Conservation (phyloP, 2,329 filamentous ascomycete genomes). For the Aspergillus proliferans region DNA sequence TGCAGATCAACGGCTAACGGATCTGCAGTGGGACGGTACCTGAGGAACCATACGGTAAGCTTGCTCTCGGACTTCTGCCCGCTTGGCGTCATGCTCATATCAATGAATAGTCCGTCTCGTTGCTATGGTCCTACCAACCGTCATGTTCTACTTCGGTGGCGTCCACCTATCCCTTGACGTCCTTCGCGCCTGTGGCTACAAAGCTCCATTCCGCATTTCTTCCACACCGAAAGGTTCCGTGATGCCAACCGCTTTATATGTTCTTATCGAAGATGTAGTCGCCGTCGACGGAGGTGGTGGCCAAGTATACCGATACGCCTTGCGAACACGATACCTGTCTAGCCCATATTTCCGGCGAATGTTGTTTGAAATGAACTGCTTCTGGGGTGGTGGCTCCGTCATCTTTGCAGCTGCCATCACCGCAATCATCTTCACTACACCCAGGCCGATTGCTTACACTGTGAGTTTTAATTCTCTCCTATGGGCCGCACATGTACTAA, state of each 20-base stretch:
- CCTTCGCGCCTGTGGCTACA: slow-evolving; percentile 36
- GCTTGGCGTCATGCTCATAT: slow-evolving; percentile 1
- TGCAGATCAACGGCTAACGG: slow-evolving; percentile 8
- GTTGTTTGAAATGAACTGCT: slow-evolving; percentile 50
- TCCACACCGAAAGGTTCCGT: slow-evolving; percentile 55
- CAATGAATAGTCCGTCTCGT: slow-evolving; percentile 33
- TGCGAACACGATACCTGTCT: slow-evolving; percentile 48
- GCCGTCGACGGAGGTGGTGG: slow-evolving; percentile 61
- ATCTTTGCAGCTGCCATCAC: slow-evolving; percentile 43
- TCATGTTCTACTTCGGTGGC: slow-evolving; percentile 42
- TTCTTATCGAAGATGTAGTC: slow-evolving; percentile 61
- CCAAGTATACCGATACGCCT: slow-evolving; percentile 46
- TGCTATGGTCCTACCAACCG: slow-evolving; percentile 40
- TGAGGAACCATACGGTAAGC: slow-evolving; percentile 34
- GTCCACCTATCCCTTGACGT: slow-evolving; percentile 38
- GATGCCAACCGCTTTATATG: slow-evolving; percentile 57
- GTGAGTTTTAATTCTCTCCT: slow-evolving; percentile 19
- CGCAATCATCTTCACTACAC: slow-evolving; percentile 45
- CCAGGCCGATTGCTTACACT: slow-evolving; percentile 44
- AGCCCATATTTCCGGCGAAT: slow-evolving; percentile 51
- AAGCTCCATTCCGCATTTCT: slow-evolving; percentile 57
- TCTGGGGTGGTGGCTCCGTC: slow-evolving; percentile 52
- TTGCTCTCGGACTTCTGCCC: neutral
- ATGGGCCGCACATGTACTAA: slow-evolving; percentile 1
- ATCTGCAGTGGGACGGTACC: slow-evolving; percentile 34